phyloP scores from a whole-genome alignment of 2,329 filamentous ascomycete species.

The Fusarium penzigii region DNA sequence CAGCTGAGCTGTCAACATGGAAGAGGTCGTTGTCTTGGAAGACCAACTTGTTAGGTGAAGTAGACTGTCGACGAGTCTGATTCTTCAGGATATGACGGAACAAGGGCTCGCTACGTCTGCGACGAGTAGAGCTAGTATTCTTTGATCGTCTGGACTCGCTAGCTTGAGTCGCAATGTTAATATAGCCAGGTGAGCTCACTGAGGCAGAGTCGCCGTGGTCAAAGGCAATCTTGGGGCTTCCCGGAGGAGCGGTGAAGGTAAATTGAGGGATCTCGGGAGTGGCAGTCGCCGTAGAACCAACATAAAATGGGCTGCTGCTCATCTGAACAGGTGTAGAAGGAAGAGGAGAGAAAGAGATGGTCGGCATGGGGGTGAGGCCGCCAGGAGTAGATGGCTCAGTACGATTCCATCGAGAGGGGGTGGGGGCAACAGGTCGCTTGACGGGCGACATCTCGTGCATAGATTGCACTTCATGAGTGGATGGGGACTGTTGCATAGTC shows the following conservation, averaged over 20 bases:
- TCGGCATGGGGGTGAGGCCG: slow-evolving; percentile 13
- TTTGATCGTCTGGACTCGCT: slow-evolving; percentile 24
- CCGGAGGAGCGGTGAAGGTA: slow-evolving; percentile 8
- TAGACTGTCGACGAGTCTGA: slow-evolving; percentile 29
- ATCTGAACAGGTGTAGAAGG: slow-evolving; percentile 6
- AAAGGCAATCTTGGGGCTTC: slow-evolving; percentile 28
- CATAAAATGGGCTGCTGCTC: slow-evolving; percentile 20
- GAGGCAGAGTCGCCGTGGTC: slow-evolving; percentile 27
- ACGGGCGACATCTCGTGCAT: slow-evolving; percentile 17
- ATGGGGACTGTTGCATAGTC: slow-evolving; percentile 8
- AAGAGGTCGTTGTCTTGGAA: slow-evolving; percentile 23
- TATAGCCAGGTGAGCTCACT: slow-evolving; percentile 31
- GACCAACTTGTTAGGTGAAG: slow-evolving; percentile 31
- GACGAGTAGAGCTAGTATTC: slow-evolving; percentile 24
- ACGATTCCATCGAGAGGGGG: slow-evolving; percentile 30
- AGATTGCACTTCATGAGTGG: background rate
- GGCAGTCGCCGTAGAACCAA: slow-evolving; percentile 16
- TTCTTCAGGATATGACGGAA: slow-evolving; percentile 27
- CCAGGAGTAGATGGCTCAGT: slow-evolving; percentile 25
- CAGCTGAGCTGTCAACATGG: slow-evolving; percentile 13
- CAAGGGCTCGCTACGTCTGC: slow-evolving; percentile 39
- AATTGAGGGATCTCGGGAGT: slow-evolving; percentile 16
- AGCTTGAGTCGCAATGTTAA: slow-evolving; percentile 21
- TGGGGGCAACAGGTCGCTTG: slow-evolving; percentile 32
- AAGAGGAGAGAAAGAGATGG: background rate